Percentiles rank a stretch among this genome's conserved stretches.
These are phyloP conservation scores for Noccaea bulbosa DNA, from an alignment of 345 rosid species.

Conservation along the genomic window DNA sequence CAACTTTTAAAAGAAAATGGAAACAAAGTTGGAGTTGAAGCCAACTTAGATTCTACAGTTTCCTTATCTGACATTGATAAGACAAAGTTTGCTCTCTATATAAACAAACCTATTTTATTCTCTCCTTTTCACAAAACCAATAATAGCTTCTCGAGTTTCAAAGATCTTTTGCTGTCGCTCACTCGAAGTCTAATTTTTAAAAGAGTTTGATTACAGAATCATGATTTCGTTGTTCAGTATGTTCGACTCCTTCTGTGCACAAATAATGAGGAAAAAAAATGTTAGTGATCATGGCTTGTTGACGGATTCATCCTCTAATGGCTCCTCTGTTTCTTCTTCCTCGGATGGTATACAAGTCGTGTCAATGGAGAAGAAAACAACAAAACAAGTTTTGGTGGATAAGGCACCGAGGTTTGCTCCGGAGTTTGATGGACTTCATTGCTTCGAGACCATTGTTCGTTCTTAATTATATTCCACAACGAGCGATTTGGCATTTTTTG, in stretches of 20 bases:
- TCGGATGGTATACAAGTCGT: not conserved
- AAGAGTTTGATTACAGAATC: not conserved
- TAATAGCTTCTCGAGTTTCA: not conserved
- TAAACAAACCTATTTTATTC: not conserved
- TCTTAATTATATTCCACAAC: not conserved
- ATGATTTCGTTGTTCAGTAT: conserved; percentile 29
- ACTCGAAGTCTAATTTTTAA: not conserved
- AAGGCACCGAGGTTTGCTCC: conserved; percentile 48
- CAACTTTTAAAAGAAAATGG: not conserved
- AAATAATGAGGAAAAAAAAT: not conserved
- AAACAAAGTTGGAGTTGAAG: not conserved
- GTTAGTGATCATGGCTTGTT: not conserved
- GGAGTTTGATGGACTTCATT: conserved; percentile 65
- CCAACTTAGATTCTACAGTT: too few relatives aligned
- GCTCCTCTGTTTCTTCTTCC: conserved; percentile 19
- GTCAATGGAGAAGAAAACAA: not conserved
- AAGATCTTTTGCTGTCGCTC: not conserved
- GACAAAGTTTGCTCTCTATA: conserved; percentile 4
- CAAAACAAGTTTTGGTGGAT: not conserved
- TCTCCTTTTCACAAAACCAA: not conserved
- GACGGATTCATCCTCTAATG: not conserved
- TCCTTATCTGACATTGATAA: not conserved
- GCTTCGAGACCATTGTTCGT: conserved; percentile 54
- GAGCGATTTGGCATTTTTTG: not conserved
- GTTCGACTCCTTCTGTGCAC: not conserved